Conservation (phyloP, 2,329 filamentous ascomycete species). For the Leptographium lundbergii region DNA sequence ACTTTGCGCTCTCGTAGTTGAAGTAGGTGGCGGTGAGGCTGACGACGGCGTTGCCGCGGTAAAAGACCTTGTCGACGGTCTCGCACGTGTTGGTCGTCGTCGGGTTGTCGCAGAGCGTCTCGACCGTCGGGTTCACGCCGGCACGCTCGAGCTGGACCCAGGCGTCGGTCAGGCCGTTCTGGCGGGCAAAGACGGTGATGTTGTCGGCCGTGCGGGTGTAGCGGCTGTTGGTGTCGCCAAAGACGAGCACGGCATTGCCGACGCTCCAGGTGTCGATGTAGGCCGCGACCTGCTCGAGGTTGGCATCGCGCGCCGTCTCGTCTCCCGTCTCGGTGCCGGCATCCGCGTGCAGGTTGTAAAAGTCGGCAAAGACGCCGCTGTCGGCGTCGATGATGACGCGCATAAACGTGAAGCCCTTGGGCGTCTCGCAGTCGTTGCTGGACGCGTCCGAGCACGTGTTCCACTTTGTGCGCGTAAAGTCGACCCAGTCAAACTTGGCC, state of each 20-base stretch:
- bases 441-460: slow-evolving; percentile 41
- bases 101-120: slow-evolving; percentile 45
- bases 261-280: slow-evolving; percentile 42
- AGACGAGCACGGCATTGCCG: slow-evolving; percentile 50
- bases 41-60: slow-evolving; percentile 36
- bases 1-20: slow-evolving; percentile 41
- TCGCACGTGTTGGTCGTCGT: slow-evolving; percentile 42
- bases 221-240: slow-evolving; percentile 53
- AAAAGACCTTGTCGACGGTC: slow-evolving; percentile 55
- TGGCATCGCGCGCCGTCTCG: slow-evolving; percentile 40
- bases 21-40: slow-evolving; percentile 34
- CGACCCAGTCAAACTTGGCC: slow-evolving; percentile 43
- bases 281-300: slow-evolving; percentile 44
- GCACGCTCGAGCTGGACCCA: slow-evolving; percentile 44
- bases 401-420: slow-evolving; percentile 60
- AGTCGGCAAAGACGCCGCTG: slow-evolving; percentile 43
- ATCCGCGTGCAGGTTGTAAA: slow-evolving; percentile 56
- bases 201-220: slow-evolving; percentile 46
- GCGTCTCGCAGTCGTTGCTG: slow-evolving; percentile 49
- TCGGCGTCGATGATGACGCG: slow-evolving; percentile 31
- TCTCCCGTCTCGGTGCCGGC: slow-evolving; percentile 42
- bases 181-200: slow-evolving; percentile 32
- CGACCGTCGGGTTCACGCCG: slow-evolving; percentile 31
- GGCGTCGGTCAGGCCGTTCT: slow-evolving; percentile 41
- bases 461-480: slow-evolving; percentile 47